A percentile compares a stretch with the other conserved stretches of the same genome.
phyloP scores from a whole-genome alignment of 805 yeast species.

The Saccharomycopsis selenospora region DNA sequence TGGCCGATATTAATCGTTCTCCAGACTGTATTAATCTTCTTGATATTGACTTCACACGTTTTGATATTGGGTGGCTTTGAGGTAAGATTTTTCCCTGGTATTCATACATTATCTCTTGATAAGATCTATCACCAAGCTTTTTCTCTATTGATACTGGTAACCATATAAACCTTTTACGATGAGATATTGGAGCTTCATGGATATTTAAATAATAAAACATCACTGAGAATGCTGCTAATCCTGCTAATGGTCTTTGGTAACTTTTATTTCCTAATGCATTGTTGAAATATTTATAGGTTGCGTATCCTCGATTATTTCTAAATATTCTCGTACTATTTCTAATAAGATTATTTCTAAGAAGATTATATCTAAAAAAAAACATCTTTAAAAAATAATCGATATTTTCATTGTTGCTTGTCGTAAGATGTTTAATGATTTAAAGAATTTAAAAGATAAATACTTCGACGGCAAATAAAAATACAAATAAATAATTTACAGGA shows the following conservation, averaged over 20 bases:
- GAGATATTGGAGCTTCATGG: conserved; percentile 77
- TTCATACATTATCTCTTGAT: conserved; percentile 51
- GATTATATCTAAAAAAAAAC: too few species aligned
- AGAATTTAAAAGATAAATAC: too few species aligned
- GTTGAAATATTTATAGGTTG: conserved; percentile 35
- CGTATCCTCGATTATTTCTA: too few species aligned
- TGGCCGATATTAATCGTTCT: conserved; percentile 31
- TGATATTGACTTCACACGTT: conserved; percentile 56
- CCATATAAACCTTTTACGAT: conserved; percentile 64
- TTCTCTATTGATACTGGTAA: conserved; percentile 59
- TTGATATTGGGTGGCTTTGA: conserved; percentile 49
- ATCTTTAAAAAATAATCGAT: too few species aligned
- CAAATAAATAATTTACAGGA: too few species aligned
- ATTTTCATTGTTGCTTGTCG: too few species aligned
- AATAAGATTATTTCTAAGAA: too few species aligned
- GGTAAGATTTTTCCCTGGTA: conserved; percentile 53
- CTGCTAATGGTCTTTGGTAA: background rate
- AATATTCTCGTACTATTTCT: too few species aligned
- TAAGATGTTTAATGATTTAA: too few species aligned
- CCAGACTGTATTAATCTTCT: conserved; percentile 55
- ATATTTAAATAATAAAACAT: conserved; percentile 30
- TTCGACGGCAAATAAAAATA: too few species aligned
- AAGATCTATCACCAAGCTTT: conserved; percentile 56
- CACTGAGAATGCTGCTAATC: conserved; percentile 2
- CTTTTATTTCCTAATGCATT: conserved; percentile 16